These are phyloP conservation scores for Ogataea degrootiae DNA, from an alignment of 805 yeast genomes.

Conservation along the genomic window DNA sequence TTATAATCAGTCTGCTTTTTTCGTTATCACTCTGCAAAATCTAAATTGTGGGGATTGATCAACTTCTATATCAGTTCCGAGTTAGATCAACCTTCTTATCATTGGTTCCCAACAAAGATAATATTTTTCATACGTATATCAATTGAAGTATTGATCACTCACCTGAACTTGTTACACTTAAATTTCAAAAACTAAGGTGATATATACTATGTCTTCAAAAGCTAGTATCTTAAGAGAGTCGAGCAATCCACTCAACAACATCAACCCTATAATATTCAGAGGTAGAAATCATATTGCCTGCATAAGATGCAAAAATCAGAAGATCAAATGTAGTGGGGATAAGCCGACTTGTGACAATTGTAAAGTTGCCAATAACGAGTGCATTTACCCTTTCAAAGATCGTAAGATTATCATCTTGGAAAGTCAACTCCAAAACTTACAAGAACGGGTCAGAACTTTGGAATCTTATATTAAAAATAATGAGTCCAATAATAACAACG, in stretches of 20 bases:
- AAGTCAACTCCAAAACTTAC: conserved; percentile 23
- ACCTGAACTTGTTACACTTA: not conserved
- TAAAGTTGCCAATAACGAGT: conserved; percentile 16
- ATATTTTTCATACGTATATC: too few relatives aligned
- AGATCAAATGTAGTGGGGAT: conserved; percentile 46
- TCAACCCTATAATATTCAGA: conserved; percentile 22
- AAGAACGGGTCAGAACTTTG: conserved; percentile 19
- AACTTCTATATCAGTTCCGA: too few relatives aligned
- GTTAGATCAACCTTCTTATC: too few relatives aligned
- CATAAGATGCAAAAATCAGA: conserved; percentile 44
- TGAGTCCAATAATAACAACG: not conserved
- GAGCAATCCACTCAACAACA: conserved; percentile 9
- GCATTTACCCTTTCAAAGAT: conserved; percentile 26
- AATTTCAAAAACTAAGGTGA: not conserved
- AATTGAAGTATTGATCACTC: too few relatives aligned
- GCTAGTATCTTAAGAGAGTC: conserved; percentile 12
- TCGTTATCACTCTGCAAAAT: too few relatives aligned
- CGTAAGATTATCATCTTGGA: conserved; percentile 27
- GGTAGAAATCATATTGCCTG: conserved; percentile 38
- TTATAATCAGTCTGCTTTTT: too few relatives aligned
- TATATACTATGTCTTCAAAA: conserved; percentile 8
- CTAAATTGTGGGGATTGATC: too few relatives aligned
- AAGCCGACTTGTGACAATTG: conserved; percentile 28
- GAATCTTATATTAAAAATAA: conserved; percentile 14
- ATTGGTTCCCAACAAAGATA: too few relatives aligned